A percentile compares a stretch with the other conserved stretches of the same genome.
Evolutionary conservation across 306 rosid species (phyloP).

Genomic region (Cicer pinnatifidum): DNA sequence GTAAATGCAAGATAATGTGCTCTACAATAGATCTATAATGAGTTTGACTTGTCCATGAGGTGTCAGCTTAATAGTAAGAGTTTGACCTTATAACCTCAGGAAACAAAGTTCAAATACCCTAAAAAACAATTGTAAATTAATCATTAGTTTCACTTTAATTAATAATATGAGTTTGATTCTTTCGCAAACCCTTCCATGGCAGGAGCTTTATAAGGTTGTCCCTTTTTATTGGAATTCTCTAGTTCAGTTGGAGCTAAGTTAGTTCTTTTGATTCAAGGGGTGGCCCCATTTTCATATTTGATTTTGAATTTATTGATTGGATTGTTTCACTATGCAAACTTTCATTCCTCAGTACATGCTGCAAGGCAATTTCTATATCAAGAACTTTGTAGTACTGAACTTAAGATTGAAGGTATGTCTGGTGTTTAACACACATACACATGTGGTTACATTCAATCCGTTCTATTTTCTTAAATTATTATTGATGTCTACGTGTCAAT

Average conservation of each 20-base stretch:
- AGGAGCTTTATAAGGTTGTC: neutral
- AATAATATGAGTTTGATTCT: neutral
- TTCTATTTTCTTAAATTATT: neutral
- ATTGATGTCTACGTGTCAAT: neutral
- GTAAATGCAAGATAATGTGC: neutral
- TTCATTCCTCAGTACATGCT: conserved; percentile 5
- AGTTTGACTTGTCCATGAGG: no score
- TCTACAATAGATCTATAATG: neutral
- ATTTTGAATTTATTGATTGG: conserved; percentile 10
- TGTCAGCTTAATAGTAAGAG: no score
- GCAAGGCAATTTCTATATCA: neutral
- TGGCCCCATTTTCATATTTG: neutral
- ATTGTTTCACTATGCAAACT: conserved; percentile 34
- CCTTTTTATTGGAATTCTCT: neutral
- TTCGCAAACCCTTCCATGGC: neutral
- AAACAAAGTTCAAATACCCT: no score
- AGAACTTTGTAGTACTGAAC: neutral
- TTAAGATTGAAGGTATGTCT: neutral
- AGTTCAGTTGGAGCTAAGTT: neutral
- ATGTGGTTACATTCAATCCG: neutral
- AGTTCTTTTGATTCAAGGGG: conserved; percentile 5
- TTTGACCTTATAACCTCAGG: no score
- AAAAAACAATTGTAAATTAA: no score
- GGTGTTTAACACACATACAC: neutral
- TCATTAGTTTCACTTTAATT: no score